phyloP scores from a whole-genome alignment of 345 rosid genomes.

The Melaleuca quinquenervia region DNA sequence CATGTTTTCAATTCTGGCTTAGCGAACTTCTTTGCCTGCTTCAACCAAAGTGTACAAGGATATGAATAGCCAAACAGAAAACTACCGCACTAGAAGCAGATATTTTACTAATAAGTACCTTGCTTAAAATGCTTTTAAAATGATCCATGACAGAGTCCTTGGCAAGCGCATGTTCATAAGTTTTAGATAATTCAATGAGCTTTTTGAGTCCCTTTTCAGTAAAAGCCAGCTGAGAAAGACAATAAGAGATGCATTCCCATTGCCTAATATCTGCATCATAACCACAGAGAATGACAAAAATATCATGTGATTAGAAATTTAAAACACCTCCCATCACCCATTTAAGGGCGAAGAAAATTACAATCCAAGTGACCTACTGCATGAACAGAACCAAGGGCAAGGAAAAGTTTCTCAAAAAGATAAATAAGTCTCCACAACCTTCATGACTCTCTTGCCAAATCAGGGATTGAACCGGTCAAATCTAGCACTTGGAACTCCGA shows the following conservation, averaged over 20 bases:
- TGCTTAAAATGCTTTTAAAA: conserved; percentile 76
- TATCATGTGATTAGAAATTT: not conserved
- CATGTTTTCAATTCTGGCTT: conserved; percentile 84
- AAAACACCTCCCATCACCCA: not conserved
- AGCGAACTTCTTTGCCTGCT: conserved; percentile 89
- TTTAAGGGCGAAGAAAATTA: not conserved
- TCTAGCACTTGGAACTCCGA: not conserved
- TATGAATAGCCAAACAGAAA: not conserved
- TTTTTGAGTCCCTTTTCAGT: conserved; percentile 92
- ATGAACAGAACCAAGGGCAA: not conserved
- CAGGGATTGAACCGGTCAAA: not conserved
- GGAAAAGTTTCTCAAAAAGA: not conserved
- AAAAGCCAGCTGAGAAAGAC: conserved; percentile 85
- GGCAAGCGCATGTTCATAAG: conserved; percentile 69
- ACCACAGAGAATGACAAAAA: not conserved
- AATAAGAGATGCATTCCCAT: conserved; percentile 89
- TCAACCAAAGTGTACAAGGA: not conserved
- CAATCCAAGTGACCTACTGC: not conserved
- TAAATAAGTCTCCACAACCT: not conserved
- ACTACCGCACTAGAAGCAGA: not conserved
- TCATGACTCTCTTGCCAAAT: not conserved
- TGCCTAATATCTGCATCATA: conserved; percentile 61
- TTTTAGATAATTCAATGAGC: conserved; percentile 79
- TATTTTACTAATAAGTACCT: conserved; percentile 32
- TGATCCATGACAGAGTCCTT: conserved; percentile 81